Percentiles rank a stretch among this genome's conserved stretches.
phyloP scores from a whole-genome alignment of 78 protist genomes.

The Chrysochromulina tobinii region DNA sequence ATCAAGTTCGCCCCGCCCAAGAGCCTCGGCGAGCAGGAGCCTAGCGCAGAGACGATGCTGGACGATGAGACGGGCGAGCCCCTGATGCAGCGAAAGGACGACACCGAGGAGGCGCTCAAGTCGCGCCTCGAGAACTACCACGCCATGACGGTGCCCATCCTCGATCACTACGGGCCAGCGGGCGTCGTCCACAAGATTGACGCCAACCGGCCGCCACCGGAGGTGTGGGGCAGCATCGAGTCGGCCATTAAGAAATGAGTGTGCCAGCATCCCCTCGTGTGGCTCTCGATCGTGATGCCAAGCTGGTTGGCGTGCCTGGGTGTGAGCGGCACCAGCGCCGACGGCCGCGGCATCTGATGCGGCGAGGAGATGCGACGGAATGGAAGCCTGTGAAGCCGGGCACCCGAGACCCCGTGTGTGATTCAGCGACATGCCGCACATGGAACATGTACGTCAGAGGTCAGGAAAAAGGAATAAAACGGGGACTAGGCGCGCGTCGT shows the following conservation, averaged over 20 bases:
- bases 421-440: too few species aligned
- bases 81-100: conserved; percentile 87
- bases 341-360: too few species aligned
- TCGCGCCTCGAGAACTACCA: conserved; percentile 67
- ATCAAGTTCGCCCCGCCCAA: conserved; percentile 77
- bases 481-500: too few species aligned
- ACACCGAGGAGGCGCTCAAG: conserved; percentile 68
- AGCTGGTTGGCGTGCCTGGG: too few species aligned
- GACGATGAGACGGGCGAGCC: conserved; percentile 93
- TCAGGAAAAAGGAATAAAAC: too few species aligned
- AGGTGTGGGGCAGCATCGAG: neutral
- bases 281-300: too few species aligned
- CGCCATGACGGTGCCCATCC: conserved; percentile 33
- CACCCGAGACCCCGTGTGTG: too few species aligned
- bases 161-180: neutral
- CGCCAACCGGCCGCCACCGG: neutral
- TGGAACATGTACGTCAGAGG: too few species aligned
- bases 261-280: too few species aligned
- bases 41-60: neutral
- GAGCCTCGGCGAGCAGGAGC: neutral
- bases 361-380: too few species aligned
- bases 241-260: neutral
- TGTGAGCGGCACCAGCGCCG: too few species aligned
- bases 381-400: too few species aligned
- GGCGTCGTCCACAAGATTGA: neutral